Conservation (phyloP, 1,284 basidiomycete species). For the Singerocomus inundabilis region DNA sequence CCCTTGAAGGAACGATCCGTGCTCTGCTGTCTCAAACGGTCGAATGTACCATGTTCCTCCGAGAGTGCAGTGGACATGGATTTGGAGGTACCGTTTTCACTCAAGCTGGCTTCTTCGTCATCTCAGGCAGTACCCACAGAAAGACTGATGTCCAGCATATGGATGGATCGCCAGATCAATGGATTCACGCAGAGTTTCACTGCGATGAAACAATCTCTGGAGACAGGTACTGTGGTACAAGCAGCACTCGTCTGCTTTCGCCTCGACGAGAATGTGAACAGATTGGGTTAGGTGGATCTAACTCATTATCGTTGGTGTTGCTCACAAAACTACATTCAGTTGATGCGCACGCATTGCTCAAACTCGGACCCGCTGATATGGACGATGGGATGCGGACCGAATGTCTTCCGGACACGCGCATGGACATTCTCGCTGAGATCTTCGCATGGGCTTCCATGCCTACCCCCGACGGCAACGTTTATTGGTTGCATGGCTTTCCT, state of each 20-base stretch:
- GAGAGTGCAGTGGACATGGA: slow-evolving; percentile 33
- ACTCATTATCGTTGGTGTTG: background rate
- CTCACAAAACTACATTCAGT: slow-evolving; percentile 19
- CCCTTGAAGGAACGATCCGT: slow-evolving; percentile 29
- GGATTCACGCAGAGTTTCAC: slow-evolving; percentile 26
- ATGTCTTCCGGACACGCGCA: slow-evolving; percentile 32
- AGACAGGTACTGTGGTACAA: slow-evolving; percentile 24
- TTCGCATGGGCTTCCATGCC: slow-evolving; percentile 27
- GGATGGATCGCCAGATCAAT: slow-evolving; percentile 23
- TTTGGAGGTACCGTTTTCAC: slow-evolving; percentile 26
- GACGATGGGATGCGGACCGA: slow-evolving; percentile 24
- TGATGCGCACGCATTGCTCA: slow-evolving; percentile 20
- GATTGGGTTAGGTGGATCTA: slow-evolving; percentile 19
- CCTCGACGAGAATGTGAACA: slow-evolving; percentile 29
- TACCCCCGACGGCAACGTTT: slow-evolving; percentile 20
- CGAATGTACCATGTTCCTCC: slow-evolving; percentile 36
- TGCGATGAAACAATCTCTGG: slow-evolving; percentile 26
- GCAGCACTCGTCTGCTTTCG: slow-evolving; percentile 28
- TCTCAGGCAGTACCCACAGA: slow-evolving; percentile 13
- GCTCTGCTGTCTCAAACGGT: slow-evolving; percentile 32
- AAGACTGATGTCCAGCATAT: slow-evolving; percentile 11
- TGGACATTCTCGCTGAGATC: slow-evolving; percentile 30
- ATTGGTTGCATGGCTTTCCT: slow-evolving; percentile 35
- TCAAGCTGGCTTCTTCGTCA: too few species aligned
- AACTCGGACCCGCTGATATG: slow-evolving; percentile 32